These are phyloP conservation scores for Fusarium sarcochroum DNA, from an alignment of 2,329 filamentous ascomycete genomes.

Conservation along the genomic window DNA sequence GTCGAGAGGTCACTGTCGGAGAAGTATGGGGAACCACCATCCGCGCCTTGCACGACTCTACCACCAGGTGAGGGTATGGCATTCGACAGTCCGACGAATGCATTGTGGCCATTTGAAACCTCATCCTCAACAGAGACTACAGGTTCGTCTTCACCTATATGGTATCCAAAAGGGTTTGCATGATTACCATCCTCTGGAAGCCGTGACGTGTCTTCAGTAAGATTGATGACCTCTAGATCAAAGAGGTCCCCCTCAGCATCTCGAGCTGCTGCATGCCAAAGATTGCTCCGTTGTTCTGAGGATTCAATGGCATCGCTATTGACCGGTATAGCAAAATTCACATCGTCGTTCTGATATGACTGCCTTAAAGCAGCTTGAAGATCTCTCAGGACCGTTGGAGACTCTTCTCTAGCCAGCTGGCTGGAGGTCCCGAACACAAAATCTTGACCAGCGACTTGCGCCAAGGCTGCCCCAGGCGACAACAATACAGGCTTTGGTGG, in stretches of 20 bases:
- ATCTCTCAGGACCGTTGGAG: conserved; percentile 74
- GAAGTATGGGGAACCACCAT: conserved; percentile 33
- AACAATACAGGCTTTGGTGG: conserved; percentile 68
- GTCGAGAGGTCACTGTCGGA: conserved; percentile 43
- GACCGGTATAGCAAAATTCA: conserved; percentile 57
- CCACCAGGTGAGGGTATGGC: conserved; percentile 31
- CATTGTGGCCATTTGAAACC: conserved; percentile 24
- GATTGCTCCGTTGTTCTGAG: conserved; percentile 54
- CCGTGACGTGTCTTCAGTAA: conserved; percentile 61
- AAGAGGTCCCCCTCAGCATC: conserved; percentile 75
- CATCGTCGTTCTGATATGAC: conserved; percentile 64
- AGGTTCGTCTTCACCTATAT: conserved; percentile 14
- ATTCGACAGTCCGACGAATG: conserved; percentile 47
- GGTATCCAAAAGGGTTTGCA: conserved; percentile 59
- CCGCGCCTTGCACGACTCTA: neutral
- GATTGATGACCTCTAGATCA: conserved; percentile 72
- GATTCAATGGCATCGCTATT: conserved; percentile 57
- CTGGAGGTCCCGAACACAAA: conserved; percentile 90
- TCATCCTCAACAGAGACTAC: conserved; percentile 1
- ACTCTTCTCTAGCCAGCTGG: conserved; percentile 81
- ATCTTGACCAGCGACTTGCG: conserved; percentile 77
- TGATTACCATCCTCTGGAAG: conserved; percentile 43
- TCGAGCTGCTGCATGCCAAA: conserved; percentile 81
- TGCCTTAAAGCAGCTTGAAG: conserved; percentile 72
- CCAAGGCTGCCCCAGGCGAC: conserved; percentile 77